Evolutionary conservation across 768 basidiomycete genomes (phyloP).

Genomic region (Kwoniella shandongensis): DNA sequence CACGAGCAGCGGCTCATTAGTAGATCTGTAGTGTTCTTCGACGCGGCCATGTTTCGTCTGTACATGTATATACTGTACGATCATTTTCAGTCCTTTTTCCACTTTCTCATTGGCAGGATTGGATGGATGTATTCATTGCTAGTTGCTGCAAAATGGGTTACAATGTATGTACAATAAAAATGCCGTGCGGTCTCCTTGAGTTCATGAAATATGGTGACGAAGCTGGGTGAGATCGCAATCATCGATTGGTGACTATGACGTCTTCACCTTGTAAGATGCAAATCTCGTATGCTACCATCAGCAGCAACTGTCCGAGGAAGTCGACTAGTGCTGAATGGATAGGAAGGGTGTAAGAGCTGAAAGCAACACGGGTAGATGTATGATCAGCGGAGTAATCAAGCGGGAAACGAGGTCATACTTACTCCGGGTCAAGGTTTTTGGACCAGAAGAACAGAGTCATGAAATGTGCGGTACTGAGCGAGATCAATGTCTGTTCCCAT

Average conservation of each 20-base stretch:
- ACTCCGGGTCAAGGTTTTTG: slow-evolving; percentile 75
- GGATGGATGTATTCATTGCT: too few relatives aligned
- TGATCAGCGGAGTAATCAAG: too few relatives aligned
- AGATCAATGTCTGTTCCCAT: slow-evolving; percentile 52
- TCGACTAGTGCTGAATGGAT: slow-evolving; percentile 87
- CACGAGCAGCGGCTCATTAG: slow-evolving; percentile 3
- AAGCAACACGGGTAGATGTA: too few relatives aligned
- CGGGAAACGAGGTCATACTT: slow-evolving; percentile 20
- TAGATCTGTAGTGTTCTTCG: slow-evolving; percentile 5
- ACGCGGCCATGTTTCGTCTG: too few relatives aligned
- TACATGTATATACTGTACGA: too few relatives aligned
- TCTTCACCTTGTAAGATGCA: slow-evolving; percentile 36
- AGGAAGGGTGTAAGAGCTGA: slow-evolving; percentile 78
- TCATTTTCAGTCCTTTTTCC: too few relatives aligned
- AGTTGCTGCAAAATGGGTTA: too few relatives aligned
- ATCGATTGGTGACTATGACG: slow-evolving; percentile 19
- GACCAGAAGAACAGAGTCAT: slow-evolving; percentile 79
- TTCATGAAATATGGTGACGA: too few relatives aligned
- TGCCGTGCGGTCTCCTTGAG: too few relatives aligned
- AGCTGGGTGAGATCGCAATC: too few relatives aligned
- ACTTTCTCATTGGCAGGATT: too few relatives aligned
- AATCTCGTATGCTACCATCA: slow-evolving; percentile 59
- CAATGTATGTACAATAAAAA: too few relatives aligned
- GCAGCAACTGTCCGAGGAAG: slow-evolving; percentile 73
- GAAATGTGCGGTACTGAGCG: slow-evolving; percentile 65